phyloP scores from a whole-genome alignment of 768 basidiomycete genomes.

The Leccinum broughii region DNA sequence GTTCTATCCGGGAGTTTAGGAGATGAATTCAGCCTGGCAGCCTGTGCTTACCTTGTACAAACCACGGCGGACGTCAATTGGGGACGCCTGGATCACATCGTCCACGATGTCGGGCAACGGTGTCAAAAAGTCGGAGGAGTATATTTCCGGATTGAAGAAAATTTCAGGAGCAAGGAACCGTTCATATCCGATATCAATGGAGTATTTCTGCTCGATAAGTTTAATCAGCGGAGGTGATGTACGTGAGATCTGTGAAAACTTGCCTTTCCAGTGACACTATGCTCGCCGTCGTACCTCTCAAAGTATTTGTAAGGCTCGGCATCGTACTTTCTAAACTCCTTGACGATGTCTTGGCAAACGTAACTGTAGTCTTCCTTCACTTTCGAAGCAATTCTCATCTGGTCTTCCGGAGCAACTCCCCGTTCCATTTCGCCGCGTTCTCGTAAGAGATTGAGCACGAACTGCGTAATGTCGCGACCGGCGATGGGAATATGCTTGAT shows the following conservation, averaged over 20 bases:
- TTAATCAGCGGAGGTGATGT: constrained; percentile 11
- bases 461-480: constrained; percentile 94
- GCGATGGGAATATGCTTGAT: constrained; percentile 99
- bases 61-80: constrained; percentile 95
- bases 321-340: constrained; percentile 98
- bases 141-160: constrained; percentile 99
- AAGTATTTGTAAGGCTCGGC: constrained; percentile 94
- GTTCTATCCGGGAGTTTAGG: constrained; percentile 54
- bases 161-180: constrained; percentile 99
- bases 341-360: constrained; percentile 98
- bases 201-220: constrained; percentile 69
- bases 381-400: constrained; percentile 84
- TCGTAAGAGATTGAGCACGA: constrained; percentile 92
- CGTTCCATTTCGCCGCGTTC: constrained; percentile 89
- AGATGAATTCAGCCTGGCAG: background rate
- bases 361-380: constrained; percentile 99
- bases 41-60: constrained; percentile 77
- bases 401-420: constrained; percentile 91
- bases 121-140: constrained; percentile 95
- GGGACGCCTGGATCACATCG: constrained; percentile 90
- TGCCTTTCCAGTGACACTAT: constrained; percentile 90
- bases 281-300: constrained; percentile 89
- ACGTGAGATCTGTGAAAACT: constrained; percentile 24
- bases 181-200: constrained; percentile 94
- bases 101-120: constrained; percentile 97